phyloP scores from a whole-genome alignment of 169 alveolate species.

The Toxoplasma gondii region DNA sequence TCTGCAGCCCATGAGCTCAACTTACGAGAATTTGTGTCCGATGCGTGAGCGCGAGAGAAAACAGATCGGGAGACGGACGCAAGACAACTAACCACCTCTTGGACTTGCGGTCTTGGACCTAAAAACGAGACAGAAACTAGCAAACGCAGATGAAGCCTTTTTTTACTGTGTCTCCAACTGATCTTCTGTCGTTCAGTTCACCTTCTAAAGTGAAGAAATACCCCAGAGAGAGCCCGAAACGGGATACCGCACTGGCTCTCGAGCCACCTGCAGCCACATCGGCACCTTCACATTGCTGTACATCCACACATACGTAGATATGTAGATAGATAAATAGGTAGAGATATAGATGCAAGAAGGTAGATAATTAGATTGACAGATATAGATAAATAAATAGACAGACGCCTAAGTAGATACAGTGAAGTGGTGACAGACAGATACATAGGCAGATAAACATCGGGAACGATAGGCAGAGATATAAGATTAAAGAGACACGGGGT shows the following conservation, averaged over 20 bases:
- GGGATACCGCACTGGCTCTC: too few species aligned
- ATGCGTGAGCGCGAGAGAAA: constrained; percentile 72
- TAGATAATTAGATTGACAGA: background rate
- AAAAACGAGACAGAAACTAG: constrained; percentile 25
- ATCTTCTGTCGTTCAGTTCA: too few species aligned
- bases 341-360: background rate
- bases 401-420: too few species aligned
- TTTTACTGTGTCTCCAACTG: too few species aligned
- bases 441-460: too few species aligned
- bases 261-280: too few species aligned
- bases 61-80: constrained; percentile 75
- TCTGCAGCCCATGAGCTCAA: background rate
- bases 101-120: constrained; percentile 71
- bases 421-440: too few species aligned
- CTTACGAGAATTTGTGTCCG: constrained; percentile 84
- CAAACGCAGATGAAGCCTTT: background rate
- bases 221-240: too few species aligned
- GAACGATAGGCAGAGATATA: too few species aligned
- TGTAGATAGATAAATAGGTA: background rate
- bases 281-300: too few species aligned
- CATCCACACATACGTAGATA: constrained; percentile 15
- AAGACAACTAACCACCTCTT: constrained; percentile 75
- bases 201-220: too few species aligned
- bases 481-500: too few species aligned
- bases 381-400: background rate